These are phyloP conservation scores for Wilcoxina mikolae DNA, from an alignment of 495 filamentous ascomycete species.

Conservation along the genomic window DNA sequence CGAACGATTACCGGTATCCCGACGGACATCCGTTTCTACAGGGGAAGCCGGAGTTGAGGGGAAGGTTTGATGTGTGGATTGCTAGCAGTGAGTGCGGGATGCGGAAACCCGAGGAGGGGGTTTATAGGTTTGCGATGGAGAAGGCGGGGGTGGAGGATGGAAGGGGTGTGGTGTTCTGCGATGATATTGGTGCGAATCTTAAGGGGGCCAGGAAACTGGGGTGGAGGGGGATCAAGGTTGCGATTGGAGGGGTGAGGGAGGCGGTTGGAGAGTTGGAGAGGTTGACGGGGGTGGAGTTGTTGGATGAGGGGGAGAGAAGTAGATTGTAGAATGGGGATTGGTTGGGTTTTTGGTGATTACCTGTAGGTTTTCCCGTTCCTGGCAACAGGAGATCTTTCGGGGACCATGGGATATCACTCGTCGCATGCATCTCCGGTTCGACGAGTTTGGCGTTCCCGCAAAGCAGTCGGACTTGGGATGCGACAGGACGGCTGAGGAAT, in stretches of 20 bases:
- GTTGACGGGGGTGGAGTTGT: slow-evolving; percentile 41
- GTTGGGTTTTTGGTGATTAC: too few species aligned
- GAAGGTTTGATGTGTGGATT: slow-evolving; percentile 68
- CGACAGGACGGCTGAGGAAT: too few species aligned
- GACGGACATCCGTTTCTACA: slow-evolving; percentile 38
- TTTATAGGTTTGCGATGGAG: slow-evolving; percentile 59
- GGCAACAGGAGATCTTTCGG: too few species aligned
- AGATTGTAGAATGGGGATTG: neutral
- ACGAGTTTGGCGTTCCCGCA: too few species aligned
- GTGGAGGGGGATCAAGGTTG: slow-evolving; percentile 71
- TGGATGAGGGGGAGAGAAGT: slow-evolving; percentile 31
- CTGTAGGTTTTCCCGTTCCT: too few species aligned
- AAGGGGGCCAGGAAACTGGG: slow-evolving; percentile 62
- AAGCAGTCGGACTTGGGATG: too few species aligned
- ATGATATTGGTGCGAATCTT: slow-evolving; percentile 92
- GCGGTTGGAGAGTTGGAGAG: slow-evolving; percentile 57
- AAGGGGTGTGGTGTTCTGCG: slow-evolving; percentile 68
- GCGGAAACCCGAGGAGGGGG: slow-evolving; percentile 68
- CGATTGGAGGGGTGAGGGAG: slow-evolving; percentile 58
- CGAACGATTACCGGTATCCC: slow-evolving; percentile 77
- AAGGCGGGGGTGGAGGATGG: slow-evolving; percentile 36
- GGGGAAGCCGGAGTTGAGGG: slow-evolving; percentile 29
- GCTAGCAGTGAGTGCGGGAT: slow-evolving; percentile 73
- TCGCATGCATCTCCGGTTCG: too few species aligned
- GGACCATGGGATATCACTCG: too few species aligned